Base-by-base conservation (phyloP, 2,329 filamentous ascomycete genomes). In the Pezicula rhizophila region DNA sequence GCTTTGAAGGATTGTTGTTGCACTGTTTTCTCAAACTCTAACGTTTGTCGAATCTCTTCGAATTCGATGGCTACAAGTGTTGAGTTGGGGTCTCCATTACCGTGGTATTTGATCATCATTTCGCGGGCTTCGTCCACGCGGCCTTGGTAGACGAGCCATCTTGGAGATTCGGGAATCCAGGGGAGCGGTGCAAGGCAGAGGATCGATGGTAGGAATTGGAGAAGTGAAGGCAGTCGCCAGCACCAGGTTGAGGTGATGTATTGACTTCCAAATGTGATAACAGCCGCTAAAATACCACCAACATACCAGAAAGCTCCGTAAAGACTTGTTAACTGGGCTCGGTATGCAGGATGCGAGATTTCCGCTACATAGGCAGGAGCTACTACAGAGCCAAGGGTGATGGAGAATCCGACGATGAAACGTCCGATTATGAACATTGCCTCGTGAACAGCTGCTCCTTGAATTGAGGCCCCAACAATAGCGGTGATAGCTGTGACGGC, bases 141-240 rank as follows among this genome's bases (percentile, higher is more conserved):
- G 48, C 74, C 70, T 46, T 77, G 70, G 47, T 72, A 71, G 47
- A 79, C 76, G 20, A 83, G 68, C 79, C 79, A 84, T 47, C 80
- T 66, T 1, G 80, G 80, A 3, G 75, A 79, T 57, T 84, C 80
- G 15, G 64, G 65, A 18, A 66, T 56, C 40, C 62, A 59, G 37
- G 18, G 45, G 3, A 41, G 17, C 14, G 35, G 35, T 15, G 12
- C n/a, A 17, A 45, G 40, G n/a, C 40, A 42, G 7, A 42, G 40
- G 25, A 42, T 26, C 4, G 40, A 42, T 2, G 40, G 40, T 15
- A 42, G 14, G 40, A 42, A 42, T 42, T 42, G 40, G 11, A 42
- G 25, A 5, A 42, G 20, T 6, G 40, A 42, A 8, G 40, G 40
- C 8, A 42, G 25, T 28, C 40, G 23, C 40, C 40, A 42, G 40